A percentile compares a stretch with the other conserved stretches of the same genome.
These are phyloP conservation scores for Rhodamnia rubescens DNA, from an alignment of 345 rosid genomes.

Conservation along the genomic window DNA sequence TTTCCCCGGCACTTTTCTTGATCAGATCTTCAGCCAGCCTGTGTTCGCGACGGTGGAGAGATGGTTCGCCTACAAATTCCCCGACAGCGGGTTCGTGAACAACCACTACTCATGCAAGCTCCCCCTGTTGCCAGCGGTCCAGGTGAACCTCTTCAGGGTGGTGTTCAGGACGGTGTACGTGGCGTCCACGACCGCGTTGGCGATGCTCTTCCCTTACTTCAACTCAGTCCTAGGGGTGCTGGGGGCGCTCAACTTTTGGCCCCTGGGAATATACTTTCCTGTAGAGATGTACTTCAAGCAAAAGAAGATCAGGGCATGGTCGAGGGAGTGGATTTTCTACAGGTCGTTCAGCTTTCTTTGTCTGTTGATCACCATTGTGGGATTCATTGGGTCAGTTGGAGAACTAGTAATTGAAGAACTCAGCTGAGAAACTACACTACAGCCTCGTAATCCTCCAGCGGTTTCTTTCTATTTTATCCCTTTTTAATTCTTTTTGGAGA, in stretches of 20 bases:
- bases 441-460: background rate
- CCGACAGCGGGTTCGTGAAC: conserved; percentile 24
- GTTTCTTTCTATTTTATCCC: background rate
- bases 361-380: conserved; percentile 25
- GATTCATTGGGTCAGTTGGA: conserved; percentile 47
- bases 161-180: conserved; percentile 47
- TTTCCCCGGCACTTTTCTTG: background rate
- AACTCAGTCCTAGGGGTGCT: conserved; percentile 66
- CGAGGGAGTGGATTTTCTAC: conserved; percentile 45
- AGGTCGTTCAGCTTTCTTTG: conserved; percentile 26
- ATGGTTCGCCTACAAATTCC: conserved; percentile 30
- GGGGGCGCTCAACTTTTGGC: conserved; percentile 76
- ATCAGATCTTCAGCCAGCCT: conserved; percentile 48
- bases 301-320: conserved; percentile 38
- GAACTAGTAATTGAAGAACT: conserved; percentile 48
- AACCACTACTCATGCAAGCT: conserved; percentile 15
- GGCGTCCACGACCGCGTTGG: conserved; percentile 29
- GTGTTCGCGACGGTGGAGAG: conserved; percentile 29
- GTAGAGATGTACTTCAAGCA: conserved; percentile 59
- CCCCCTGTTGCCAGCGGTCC: conserved; percentile 18
- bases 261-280: conserved; percentile 64
- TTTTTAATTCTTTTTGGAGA: background rate
- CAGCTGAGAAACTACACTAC: conserved; percentile 2
- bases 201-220: conserved; percentile 69
- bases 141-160: conserved; percentile 20